phyloP scores from a whole-genome alignment of 768 basidiomycete species.

The Podaxis sp. region DNA sequence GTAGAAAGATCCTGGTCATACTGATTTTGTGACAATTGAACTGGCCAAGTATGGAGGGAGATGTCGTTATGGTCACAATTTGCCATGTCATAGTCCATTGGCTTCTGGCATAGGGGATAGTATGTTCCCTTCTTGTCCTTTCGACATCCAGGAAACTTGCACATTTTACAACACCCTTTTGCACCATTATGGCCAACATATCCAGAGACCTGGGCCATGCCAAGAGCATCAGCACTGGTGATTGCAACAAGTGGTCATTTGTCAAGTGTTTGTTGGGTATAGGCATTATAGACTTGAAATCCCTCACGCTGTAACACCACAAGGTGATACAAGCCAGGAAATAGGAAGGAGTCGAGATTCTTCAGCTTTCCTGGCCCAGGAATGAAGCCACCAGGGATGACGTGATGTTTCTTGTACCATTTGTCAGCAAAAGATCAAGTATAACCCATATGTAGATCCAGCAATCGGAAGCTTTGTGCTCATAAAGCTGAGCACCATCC shows the following conservation, averaged over 20 bases:
- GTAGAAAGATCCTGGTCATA: background rate
- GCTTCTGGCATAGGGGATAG: background rate
- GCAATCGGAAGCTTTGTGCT: slow-evolving; percentile 32
- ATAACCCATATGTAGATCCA: slow-evolving; percentile 39
- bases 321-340: slow-evolving; percentile 33
- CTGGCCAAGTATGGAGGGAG: background rate
- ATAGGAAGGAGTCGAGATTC: slow-evolving; percentile 33
- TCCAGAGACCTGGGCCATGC: slow-evolving; percentile 30
- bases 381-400: slow-evolving; percentile 34
- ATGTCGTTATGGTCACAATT: slow-evolving; percentile 25
- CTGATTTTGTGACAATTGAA: too few species aligned
- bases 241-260: slow-evolving; percentile 9
- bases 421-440: slow-evolving; percentile 26
- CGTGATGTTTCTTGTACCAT: slow-evolving; percentile 31
- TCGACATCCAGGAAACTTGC: background rate
- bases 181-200: slow-evolving; percentile 29
- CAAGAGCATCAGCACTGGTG: slow-evolving; percentile 35
- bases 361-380: slow-evolving; percentile 39
- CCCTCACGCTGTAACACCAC: slow-evolving; percentile 27
- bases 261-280: too few species aligned
- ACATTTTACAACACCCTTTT: background rate
- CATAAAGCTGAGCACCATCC: slow-evolving; percentile 42
- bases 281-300: slow-evolving; percentile 23
- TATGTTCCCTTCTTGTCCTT: background rate
- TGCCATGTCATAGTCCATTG: background rate